Percentiles rank a stretch among this genome's conserved stretches.
Evolutionary conservation across 768 basidiomycete genomes (phyloP).

Genomic region (Trametes gibbosa): DNA sequence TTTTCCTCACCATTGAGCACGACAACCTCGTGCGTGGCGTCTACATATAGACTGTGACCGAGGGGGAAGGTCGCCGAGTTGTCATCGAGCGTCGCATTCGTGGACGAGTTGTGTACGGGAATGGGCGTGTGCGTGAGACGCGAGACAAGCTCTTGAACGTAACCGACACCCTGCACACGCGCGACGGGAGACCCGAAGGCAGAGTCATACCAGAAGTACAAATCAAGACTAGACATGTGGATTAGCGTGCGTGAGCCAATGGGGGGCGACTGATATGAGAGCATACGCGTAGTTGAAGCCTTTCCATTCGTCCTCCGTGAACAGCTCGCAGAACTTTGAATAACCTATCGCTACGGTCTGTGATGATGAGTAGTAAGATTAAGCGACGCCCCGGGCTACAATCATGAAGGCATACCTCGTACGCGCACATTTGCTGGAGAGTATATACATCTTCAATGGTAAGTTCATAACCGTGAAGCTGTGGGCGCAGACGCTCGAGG

Average conservation of each 20-base stretch:
- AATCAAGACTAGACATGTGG: slow-evolving; percentile 49
- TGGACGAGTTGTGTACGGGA: slow-evolving; percentile 69
- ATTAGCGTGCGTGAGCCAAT: neutral
- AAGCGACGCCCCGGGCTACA: too few relatives aligned
- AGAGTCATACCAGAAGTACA: slow-evolving; percentile 63
- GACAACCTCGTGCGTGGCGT: slow-evolving; percentile 91
- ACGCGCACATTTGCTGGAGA: slow-evolving; percentile 82
- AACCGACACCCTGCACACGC: slow-evolving; percentile 75
- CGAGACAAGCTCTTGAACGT: slow-evolving; percentile 78
- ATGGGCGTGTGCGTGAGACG: slow-evolving; percentile 79
- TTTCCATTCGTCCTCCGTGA: slow-evolving; percentile 91
- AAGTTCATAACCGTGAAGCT: slow-evolving; percentile 61
- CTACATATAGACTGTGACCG: slow-evolving; percentile 73
- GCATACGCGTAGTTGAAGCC: slow-evolving; percentile 85
- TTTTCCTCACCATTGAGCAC: slow-evolving; percentile 63
- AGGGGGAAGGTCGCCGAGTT: slow-evolving; percentile 69
- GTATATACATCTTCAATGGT: slow-evolving; percentile 67
- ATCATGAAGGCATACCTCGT: slow-evolving; percentile 51
- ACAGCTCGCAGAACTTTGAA: slow-evolving; percentile 87
- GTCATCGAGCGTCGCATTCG: slow-evolving; percentile 79
- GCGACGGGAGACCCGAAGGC: slow-evolving; percentile 82
- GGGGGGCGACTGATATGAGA: neutral
- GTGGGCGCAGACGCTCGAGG: slow-evolving; percentile 51
- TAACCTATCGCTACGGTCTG: slow-evolving; percentile 91
- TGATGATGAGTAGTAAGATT: too few relatives aligned